Conservation (phyloP, 2,329 filamentous ascomycete genomes). For the Fusarium vanettenii region DNA sequence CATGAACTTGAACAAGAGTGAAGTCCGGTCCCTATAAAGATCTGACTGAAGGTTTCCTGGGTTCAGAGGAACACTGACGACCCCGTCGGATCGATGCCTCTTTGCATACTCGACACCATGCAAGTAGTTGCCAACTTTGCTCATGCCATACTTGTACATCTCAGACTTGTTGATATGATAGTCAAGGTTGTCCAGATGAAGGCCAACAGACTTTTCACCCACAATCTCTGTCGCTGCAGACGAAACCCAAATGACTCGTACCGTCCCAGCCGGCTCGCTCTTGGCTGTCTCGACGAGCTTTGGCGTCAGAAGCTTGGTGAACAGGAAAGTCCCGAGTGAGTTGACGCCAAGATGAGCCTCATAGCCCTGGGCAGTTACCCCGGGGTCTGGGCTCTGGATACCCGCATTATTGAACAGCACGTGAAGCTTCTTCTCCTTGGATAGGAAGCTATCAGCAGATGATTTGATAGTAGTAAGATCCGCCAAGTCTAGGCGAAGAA, state of each 20-base stretch:
- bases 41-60: constrained; percentile 50
- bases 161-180: constrained; percentile 43
- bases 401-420: constrained; percentile 57
- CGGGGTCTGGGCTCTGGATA: neutral
- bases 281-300: neutral
- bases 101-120: constrained; percentile 47
- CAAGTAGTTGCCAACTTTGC: constrained; percentile 51
- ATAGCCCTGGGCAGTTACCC: constrained; percentile 42
- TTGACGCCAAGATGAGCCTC: constrained; percentile 39
- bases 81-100: constrained; percentile 25
- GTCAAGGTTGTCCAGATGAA: constrained; percentile 12
- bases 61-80: constrained; percentile 48
- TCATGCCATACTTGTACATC: constrained; percentile 45
- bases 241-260: neutral
- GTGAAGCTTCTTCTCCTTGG: constrained; percentile 53
- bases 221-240: neutral
- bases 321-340: neutral
- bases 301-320: neutral
- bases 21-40: constrained; percentile 21
- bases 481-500: constrained; percentile 53
- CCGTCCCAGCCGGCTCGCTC: neutral
- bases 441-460: constrained; percentile 50
- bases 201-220: neutral
- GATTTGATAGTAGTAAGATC: constrained; percentile 55
- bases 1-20: constrained; percentile 19